Percentiles rank a stretch among this genome's conserved stretches.
Conservation (phyloP, 1,284 basidiomycete species). For the Neotropicomus parvogracilis region DNA sequence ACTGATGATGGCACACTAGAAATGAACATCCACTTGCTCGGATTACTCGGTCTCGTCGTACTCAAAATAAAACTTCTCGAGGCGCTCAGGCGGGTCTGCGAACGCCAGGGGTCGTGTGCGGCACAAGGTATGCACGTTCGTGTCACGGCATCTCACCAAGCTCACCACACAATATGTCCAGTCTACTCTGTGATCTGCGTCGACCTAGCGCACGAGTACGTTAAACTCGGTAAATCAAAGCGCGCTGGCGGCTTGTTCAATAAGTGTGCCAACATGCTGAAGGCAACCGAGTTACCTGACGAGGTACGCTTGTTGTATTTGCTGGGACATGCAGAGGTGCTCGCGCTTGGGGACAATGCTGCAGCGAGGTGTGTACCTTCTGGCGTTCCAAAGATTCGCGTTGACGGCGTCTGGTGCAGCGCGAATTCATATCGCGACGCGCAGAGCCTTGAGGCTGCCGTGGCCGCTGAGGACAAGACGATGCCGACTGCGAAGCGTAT, state of each 20-base stretch:
- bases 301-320: slow-evolving; percentile 54
- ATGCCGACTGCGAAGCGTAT: slow-evolving; percentile 55
- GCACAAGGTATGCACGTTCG: slow-evolving; percentile 46
- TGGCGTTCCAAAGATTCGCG: background rate
- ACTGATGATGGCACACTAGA: slow-evolving; percentile 35
- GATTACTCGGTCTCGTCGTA: slow-evolving; percentile 50
- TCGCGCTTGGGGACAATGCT: slow-evolving; percentile 61
- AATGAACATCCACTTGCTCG: slow-evolving; percentile 63
- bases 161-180: slow-evolving; percentile 28
- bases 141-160: background rate
- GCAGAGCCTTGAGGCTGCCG: slow-evolving; percentile 40
- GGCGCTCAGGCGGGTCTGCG: slow-evolving; percentile 44
- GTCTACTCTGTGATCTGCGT: slow-evolving; percentile 65
- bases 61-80: slow-evolving; percentile 56
- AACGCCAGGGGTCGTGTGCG: slow-evolving; percentile 37
- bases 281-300: slow-evolving; percentile 42
- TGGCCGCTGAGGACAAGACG: slow-evolving; percentile 47
- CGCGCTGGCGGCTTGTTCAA: slow-evolving; percentile 64
- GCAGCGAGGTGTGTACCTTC: slow-evolving; percentile 51
- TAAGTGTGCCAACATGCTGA: slow-evolving; percentile 48
- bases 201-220: slow-evolving; percentile 74
- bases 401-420: slow-evolving; percentile 35
- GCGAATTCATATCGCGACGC: slow-evolving; percentile 58
- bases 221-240: slow-evolving; percentile 68
- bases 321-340: slow-evolving; percentile 62